Evolutionary conservation across 495 filamentous ascomycete species (phyloP), one percentile per base, ranked within the genome.

Genomic region (Neurospora africana): DNA sequence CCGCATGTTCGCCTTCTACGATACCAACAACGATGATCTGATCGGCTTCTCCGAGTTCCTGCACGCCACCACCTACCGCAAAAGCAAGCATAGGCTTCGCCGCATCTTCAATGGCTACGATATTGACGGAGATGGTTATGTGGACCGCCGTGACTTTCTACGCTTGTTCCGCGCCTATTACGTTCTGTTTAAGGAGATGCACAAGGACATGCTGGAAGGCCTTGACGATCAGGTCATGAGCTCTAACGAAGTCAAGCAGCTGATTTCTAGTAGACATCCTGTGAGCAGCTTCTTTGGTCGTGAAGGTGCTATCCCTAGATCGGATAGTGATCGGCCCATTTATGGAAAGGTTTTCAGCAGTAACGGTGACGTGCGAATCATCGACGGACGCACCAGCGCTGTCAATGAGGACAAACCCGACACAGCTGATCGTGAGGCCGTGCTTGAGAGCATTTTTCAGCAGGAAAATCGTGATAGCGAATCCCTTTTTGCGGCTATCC

Each of bases 31-130:
- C 39, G 92, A 98, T 76, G 92, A 91, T 10, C 82, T 96, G 11
- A 97, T 99, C 76, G 92, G 93, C n/a, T 98, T 98, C 75, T 88
- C 92, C 69, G 96, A 98, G 76, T 98, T 98, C 78, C 79, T 97
- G 35, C 88, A 89, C 43, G 95, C 92, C 2, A 85, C 97, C n/a
- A 89, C 92, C 0, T 93, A 90, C 74, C 86, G 96, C 44, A 93
- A 92, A 73, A 87, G 90, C 70, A 94, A 91, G 75, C 89, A 94
- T 75, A 88, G 91, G 36, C 84, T 93, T 36, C 84, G 84, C 36
- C 88, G 89, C 68, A 90, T 97, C 33, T 99, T 97, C 78, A 86
- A 91, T 69, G 94, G 92, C 8, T 98, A 97, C 74, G 95, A 99
- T 77, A 87, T 97, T 69, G 91, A 99, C 74, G 87, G 87, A 5